phyloP scores from a whole-genome alignment of 371 early-diverging fungal species.

The Mortierella sp. region DNA sequence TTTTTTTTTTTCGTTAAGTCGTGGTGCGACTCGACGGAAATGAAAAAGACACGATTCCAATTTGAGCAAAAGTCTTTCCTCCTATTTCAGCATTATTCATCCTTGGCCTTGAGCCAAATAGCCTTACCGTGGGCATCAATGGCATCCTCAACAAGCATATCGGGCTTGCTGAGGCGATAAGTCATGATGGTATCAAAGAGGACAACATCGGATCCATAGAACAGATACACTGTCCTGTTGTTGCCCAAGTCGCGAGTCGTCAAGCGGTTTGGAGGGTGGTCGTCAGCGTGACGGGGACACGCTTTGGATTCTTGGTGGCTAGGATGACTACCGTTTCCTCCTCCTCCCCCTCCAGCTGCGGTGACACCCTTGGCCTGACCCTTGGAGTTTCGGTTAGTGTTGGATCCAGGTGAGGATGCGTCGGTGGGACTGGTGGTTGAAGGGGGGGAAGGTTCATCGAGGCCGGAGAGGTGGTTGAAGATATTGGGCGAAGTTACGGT shows the following conservation, averaged over 20 bases:
- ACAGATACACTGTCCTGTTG: slow-evolving; percentile 25
- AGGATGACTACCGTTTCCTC: background rate
- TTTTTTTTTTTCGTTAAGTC: background rate
- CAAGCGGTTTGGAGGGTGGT: slow-evolving; percentile 35
- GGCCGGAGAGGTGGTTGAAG: slow-evolving; percentile 22
- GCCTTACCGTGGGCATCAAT: slow-evolving; percentile 48
- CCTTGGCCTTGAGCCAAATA: background rate
- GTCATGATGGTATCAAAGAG: slow-evolving; percentile 46
- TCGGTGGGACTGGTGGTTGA: background rate
- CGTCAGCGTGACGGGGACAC: slow-evolving; percentile 50
- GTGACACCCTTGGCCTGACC: background rate
- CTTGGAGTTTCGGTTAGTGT: slow-evolving; percentile 6
- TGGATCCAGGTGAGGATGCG: background rate
- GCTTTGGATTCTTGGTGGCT: slow-evolving; percentile 20
- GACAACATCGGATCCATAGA: slow-evolving; percentile 43
- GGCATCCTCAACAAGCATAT: slow-evolving; percentile 46
- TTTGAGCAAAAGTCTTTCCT: background rate
- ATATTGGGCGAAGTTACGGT: slow-evolving; percentile 1
- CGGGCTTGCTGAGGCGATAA: slow-evolving; percentile 35
- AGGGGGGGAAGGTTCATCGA: slow-evolving; percentile 6
- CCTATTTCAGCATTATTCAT: background rate
- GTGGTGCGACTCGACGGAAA: background rate
- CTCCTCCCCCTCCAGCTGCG: background rate
- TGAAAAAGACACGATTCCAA: background rate
- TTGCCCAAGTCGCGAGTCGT: slow-evolving; percentile 35